These are phyloP conservation scores for Chenopodium suecicum DNA, from an alignment of 148 eudicot species.

Conservation along the genomic window DNA sequence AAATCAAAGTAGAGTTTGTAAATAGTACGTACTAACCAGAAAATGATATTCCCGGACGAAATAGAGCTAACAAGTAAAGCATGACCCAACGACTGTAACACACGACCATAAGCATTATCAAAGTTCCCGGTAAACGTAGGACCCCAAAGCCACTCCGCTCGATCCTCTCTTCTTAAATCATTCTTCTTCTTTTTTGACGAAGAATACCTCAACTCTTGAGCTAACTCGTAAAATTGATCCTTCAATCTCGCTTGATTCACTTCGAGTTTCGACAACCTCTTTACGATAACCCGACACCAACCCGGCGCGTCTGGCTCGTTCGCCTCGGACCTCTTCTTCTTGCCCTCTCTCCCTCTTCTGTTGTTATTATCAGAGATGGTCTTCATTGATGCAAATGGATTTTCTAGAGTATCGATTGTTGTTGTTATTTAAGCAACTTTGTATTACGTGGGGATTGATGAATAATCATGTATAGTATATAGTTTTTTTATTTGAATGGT, in stretches of 20 bases:
- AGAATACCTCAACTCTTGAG: conserved; percentile 20
- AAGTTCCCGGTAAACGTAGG: conserved; percentile 33
- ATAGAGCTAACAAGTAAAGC: conserved; percentile 43
- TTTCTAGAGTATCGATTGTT: no score
- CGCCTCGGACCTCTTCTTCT: conserved; percentile 3
- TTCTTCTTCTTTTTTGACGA: no score
- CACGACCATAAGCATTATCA: conserved; percentile 33
- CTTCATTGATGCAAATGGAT: background rate
- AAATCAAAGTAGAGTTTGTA: background rate
- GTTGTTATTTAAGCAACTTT: no score
- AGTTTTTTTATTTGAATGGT: no score
- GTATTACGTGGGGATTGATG: no score
- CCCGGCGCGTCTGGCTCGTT: conserved; percentile 10
- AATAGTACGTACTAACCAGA: conserved; percentile 36
- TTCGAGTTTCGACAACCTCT: conserved; percentile 49
- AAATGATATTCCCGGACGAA: conserved; percentile 49
- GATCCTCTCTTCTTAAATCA: background rate
- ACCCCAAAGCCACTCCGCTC: background rate
- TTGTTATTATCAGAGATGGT: background rate
- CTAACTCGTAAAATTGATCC: conserved; percentile 39
- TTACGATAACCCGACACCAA: conserved; percentile 27
- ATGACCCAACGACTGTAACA: conserved; percentile 59
- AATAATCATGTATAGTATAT: no score
- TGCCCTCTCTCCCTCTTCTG: background rate
- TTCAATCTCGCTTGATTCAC: conserved; percentile 43